phyloP scores from a whole-genome alignment of 768 basidiomycete species.

The Gloeopeniophorella convolvens region DNA sequence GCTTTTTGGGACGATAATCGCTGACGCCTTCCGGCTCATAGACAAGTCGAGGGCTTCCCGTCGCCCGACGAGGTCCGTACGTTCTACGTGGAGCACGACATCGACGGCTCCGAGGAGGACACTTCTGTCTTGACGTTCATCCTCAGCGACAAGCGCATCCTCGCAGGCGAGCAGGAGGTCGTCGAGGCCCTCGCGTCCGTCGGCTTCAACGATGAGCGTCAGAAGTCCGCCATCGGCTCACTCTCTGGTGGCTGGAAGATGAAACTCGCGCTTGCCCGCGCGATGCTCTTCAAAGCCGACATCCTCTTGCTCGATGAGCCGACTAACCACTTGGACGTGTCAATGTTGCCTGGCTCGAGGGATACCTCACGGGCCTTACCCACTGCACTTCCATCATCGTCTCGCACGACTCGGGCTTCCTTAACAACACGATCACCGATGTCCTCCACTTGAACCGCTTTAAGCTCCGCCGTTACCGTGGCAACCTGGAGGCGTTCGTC shows the following conservation, averaged over 20 bases:
- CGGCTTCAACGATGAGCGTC: conserved; percentile 86
- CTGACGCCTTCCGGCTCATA: conserved; percentile 30
- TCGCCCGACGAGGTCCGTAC: conserved; percentile 96
- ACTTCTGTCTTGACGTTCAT: conserved; percentile 90
- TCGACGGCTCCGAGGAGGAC: conserved; percentile 90
- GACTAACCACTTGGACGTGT: conserved; percentile 97
- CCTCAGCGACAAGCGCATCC: conserved; percentile 75
- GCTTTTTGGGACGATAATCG: too few species aligned
- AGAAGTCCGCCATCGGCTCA: conserved; percentile 77
- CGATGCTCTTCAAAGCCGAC: conserved; percentile 97
- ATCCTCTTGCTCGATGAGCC: conserved; percentile 96
- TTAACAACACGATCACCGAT: conserved; percentile 97
- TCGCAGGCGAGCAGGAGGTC: conserved; percentile 61
- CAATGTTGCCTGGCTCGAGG: conserved; percentile 97
- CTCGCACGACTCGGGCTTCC: conserved; percentile 95
- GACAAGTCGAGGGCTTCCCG: conserved; percentile 97
- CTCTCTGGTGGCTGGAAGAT: conserved; percentile 99
- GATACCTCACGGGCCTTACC: conserved; percentile 80
- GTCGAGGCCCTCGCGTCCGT: conserved; percentile 81
- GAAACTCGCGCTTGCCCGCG: conserved; percentile 96
- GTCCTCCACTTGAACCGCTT: conserved; percentile 97
- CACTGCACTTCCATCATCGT: conserved; percentile 97
- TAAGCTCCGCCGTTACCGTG: conserved; percentile 92
- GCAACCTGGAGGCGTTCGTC: conserved; percentile 93
- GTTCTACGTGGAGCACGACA: conserved; percentile 99